A percentile compares a stretch with the other conserved stretches of the same genome.
phyloP scores from a whole-genome alignment of 2,329 filamentous ascomycete genomes.

The Claviceps paspali region DNA sequence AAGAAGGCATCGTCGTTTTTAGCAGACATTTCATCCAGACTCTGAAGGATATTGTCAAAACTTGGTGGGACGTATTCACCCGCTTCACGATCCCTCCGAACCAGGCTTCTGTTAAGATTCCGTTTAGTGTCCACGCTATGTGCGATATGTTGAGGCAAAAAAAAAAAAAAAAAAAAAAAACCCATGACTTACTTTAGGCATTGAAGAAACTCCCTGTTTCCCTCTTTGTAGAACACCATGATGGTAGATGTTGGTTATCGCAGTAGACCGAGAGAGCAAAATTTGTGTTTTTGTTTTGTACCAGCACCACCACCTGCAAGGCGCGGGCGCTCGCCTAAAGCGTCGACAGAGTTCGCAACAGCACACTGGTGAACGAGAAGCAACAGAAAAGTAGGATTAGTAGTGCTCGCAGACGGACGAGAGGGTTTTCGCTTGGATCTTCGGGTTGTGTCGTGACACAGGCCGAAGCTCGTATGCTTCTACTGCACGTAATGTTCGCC shows the following conservation, averaged over 20 bases:
- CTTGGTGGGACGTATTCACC: conserved; percentile 3
- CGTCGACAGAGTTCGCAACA: neutral
- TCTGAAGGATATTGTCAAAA: conserved; percentile 4
- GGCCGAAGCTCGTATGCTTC: neutral
- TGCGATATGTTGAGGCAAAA: too few relatives aligned
- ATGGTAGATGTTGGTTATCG: neutral
- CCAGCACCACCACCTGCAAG: neutral
- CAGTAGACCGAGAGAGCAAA: neutral
- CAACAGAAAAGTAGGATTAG: neutral
- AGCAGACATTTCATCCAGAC: conserved; percentile 5
- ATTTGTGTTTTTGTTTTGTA: neutral
- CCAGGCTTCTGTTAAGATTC: neutral
- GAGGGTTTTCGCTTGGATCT: neutral
- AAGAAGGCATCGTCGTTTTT: neutral
- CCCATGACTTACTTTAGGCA: conserved; percentile 4
- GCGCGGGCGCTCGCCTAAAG: neutral
- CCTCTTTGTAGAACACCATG: conserved; percentile 5
- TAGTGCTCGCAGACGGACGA: neutral
- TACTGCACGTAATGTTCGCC: conserved; percentile 1
- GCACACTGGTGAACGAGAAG: neutral
- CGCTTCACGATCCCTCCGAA: conserved; percentile 4
- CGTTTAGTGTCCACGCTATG: neutral
- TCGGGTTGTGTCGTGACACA: neutral
- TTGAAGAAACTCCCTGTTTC: conserved; percentile 3
- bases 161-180: too few relatives aligned